Evolutionary conservation across 306 rosid species (phyloP).

Genomic region (Begonia masoniana): DNA sequence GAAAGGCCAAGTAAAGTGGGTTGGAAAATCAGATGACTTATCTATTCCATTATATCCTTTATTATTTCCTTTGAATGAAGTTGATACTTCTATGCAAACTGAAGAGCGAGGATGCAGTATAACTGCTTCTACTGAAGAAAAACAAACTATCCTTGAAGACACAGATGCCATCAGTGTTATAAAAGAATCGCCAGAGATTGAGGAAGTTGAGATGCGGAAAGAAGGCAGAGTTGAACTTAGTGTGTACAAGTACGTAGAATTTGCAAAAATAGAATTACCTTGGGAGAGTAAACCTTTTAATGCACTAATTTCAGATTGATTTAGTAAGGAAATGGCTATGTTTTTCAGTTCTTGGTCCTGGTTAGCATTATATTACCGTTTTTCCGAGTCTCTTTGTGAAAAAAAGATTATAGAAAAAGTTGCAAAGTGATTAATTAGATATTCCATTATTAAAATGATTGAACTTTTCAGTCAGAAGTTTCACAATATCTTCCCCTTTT

Average conservation of each 20-base stretch:
- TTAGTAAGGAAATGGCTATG: too few species aligned
- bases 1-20: constrained; percentile 74
- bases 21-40: constrained; percentile 45
- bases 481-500: background rate
- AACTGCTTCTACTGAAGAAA: constrained; percentile 17
- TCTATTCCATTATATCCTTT: constrained; percentile 14
- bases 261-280: too few species aligned
- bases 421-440: too few species aligned
- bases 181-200: constrained; percentile 34
- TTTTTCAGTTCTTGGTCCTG: too few species aligned
- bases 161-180: constrained; percentile 4
- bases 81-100: constrained; percentile 31
- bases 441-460: too few species aligned
- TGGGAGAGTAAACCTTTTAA: too few species aligned
- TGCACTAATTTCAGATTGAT: too few species aligned
- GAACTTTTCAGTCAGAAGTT: background rate
- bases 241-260: constrained; percentile 61
- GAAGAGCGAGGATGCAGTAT: constrained; percentile 28
- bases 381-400: too few species aligned
- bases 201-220: constrained; percentile 70
- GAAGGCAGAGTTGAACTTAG: constrained; percentile 76
- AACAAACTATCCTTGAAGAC: constrained; percentile 22
- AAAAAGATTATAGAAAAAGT: too few species aligned
- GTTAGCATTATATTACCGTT: too few species aligned
- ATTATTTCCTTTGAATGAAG: constrained; percentile 53